These are phyloP conservation scores for Diutina neorugosa DNA, from an alignment of 1,139 yeast species.

Conservation along the genomic window DNA sequence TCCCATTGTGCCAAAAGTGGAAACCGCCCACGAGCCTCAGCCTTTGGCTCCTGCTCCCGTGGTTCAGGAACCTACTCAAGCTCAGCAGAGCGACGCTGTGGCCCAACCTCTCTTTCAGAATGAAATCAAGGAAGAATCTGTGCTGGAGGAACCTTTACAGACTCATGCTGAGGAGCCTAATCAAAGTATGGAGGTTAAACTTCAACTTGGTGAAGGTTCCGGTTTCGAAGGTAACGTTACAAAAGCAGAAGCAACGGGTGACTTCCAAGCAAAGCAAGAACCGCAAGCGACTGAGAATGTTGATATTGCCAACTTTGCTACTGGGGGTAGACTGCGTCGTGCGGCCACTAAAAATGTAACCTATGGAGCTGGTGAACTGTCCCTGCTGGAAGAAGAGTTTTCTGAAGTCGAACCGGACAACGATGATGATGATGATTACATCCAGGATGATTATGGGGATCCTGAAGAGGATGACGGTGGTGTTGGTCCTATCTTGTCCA, in stretches of 20 bases:
- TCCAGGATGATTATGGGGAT: constrained; percentile 10
- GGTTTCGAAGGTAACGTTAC: background rate
- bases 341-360: background rate
- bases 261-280: background rate
- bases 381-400: constrained; percentile 3
- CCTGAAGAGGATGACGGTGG: constrained; percentile 30
- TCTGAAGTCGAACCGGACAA: constrained; percentile 1
- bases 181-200: no score
- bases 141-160: no score
- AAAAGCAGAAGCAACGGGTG: background rate
- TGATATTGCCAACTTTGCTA: background rate
- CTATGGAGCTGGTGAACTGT: background rate
- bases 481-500: constrained; percentile 61
- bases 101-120: background rate
- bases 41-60: background rate
- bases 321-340: background rate
- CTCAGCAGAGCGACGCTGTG: background rate
- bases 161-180: no score
- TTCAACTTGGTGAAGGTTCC: background rate
- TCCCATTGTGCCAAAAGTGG: background rate
- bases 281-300: background rate
- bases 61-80: no score
- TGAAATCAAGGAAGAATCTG: no score
- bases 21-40: background rate
- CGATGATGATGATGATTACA: constrained; percentile 1